Conservation (phyloP, 2,329 filamentous ascomycete species). For the Teratosphaeria zuluensis region DNA sequence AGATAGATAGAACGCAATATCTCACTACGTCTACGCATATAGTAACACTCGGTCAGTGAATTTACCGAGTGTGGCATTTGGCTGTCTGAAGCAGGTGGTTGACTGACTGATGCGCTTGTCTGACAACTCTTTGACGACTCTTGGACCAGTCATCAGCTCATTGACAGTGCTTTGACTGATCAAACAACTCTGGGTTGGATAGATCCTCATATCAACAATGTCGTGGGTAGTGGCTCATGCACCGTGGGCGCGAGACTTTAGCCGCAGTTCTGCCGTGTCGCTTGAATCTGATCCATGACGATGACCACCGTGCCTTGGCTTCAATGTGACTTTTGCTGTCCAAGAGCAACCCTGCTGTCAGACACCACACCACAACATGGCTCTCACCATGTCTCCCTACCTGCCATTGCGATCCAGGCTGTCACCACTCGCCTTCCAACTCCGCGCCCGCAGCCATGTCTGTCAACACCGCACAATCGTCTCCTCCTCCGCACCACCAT, state of each 20-base stretch:
- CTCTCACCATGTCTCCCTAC: slow-evolving; percentile 2
- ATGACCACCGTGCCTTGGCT: neutral
- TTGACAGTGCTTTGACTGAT: too few relatives aligned
- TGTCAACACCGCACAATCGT: slow-evolving; percentile 9
- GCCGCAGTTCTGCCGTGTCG: neutral
- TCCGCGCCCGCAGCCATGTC: slow-evolving; percentile 13
- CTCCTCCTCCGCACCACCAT: slow-evolving; percentile 8
- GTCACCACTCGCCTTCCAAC: slow-evolving; percentile 22
- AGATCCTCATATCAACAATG: too few relatives aligned
- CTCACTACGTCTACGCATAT: too few relatives aligned
- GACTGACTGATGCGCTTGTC: too few relatives aligned
- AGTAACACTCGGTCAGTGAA: too few relatives aligned
- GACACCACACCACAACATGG: neutral
- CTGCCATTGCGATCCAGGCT: slow-evolving; percentile 19
- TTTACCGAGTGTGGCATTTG: too few relatives aligned
- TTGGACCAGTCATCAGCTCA: too few relatives aligned
- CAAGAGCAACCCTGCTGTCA: neutral
- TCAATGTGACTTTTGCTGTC: neutral
- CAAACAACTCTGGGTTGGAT: too few relatives aligned
- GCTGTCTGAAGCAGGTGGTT: too few relatives aligned
- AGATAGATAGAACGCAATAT: too few relatives aligned
- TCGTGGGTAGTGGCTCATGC: too few relatives aligned
- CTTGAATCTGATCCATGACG: neutral
- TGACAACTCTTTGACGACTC: too few relatives aligned
- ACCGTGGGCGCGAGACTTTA: neutral